Evolutionary conservation across 2,329 filamentous ascomycete genomes (phyloP).

Genomic region (Fusarium dimerum): DNA sequence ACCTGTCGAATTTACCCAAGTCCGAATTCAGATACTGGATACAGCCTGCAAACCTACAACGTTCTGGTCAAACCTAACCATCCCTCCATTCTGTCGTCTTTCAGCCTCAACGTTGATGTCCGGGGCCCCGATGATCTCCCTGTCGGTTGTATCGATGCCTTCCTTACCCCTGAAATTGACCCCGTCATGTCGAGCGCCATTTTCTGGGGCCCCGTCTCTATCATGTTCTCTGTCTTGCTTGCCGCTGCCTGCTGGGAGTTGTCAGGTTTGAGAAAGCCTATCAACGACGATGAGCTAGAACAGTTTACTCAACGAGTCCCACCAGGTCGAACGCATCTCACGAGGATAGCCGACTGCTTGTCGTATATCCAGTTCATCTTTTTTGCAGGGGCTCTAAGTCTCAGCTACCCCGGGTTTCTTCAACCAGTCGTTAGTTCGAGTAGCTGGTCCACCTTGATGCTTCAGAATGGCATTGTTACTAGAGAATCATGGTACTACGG

Average conservation of each 20-base stretch:
- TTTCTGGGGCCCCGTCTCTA: conserved; percentile 15
- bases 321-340: conserved; percentile 15
- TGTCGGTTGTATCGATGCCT: conserved; percentile 12
- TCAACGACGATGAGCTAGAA: conserved; percentile 12
- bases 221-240: conserved; percentile 15
- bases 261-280: conserved; percentile 6
- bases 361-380: conserved; percentile 78
- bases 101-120: conserved; percentile 15
- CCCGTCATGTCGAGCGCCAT: background rate
- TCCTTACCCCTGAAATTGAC: conserved; percentile 21
- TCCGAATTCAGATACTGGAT: background rate
- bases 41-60: background rate
- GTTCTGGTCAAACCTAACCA: conserved; percentile 31
- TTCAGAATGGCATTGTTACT: conserved; percentile 38
- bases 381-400: conserved; percentile 66
- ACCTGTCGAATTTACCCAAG: conserved; percentile 6
- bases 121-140: conserved; percentile 16
- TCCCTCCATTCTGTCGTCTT: conserved; percentile 19
- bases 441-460: conserved; percentile 69
- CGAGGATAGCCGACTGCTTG: conserved; percentile 55
- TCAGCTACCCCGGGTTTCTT: conserved; percentile 73
- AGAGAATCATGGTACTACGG: conserved; percentile 27
- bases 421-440: conserved; percentile 68
- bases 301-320: background rate
- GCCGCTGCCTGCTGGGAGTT: conserved; percentile 18